Conservation (phyloP, 176 grass and related monocot species). For the Hordeum marinum region DNA sequence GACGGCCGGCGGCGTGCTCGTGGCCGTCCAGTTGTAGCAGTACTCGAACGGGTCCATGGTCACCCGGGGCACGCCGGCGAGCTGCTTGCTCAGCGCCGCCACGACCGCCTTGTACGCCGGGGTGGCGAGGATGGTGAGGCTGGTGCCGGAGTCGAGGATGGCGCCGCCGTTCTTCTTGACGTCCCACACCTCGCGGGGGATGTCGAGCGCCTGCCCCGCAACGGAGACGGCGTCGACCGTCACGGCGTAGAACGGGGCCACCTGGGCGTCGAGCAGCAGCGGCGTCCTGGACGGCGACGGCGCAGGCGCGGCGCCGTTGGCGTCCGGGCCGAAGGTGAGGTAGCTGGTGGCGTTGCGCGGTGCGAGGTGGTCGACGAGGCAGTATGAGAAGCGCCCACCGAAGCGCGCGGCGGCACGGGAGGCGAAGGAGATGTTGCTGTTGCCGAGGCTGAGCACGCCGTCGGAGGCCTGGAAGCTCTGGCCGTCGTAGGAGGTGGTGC, state of each 20-base stretch:
- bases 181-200: conserved; percentile 66
- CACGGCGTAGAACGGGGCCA: conserved; percentile 69
- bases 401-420: conserved; percentile 63
- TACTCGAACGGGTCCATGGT: conserved; percentile 66
- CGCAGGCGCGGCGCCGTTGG: not conserved
- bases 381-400: conserved; percentile 88
- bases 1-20: not conserved
- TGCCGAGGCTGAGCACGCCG: conserved; percentile 86
- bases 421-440: conserved; percentile 85
- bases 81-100: conserved; percentile 41
- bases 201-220: conserved; percentile 36
- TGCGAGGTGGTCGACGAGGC: conserved; percentile 95
- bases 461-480: conserved; percentile 62
- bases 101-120: conserved; percentile 75
- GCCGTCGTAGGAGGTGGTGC: conserved; percentile 56
- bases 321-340: conserved; percentile 57
- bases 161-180: conserved; percentile 44
- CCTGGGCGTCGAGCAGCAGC: conserved; percentile 49
- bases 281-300: conserved; percentile 12
- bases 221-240: conserved; percentile 40
- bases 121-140: conserved; percentile 51
- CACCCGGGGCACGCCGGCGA: conserved; percentile 40
- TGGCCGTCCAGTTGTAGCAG: conserved; percentile 86
- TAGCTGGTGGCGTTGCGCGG: conserved; percentile 81
- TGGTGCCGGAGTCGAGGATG: conserved; percentile 89